Evolutionary conservation across 2,329 filamentous ascomycete species (phyloP), one percentile per base, ranked within the genome.

Genomic region (Zymoseptoria tritici): DNA sequence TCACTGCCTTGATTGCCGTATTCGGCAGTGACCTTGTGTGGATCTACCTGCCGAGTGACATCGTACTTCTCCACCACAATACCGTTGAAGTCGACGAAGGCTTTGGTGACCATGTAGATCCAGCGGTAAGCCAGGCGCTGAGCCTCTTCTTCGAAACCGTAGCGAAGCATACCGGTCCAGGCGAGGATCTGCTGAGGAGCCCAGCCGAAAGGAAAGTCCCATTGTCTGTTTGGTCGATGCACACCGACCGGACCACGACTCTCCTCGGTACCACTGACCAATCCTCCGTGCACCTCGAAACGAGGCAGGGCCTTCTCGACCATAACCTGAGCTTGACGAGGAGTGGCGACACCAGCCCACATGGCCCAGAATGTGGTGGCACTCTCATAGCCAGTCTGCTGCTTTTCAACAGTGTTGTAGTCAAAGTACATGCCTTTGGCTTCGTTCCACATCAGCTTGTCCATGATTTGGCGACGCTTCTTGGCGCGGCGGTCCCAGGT

Each of bases 41-140:
- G 92, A 70, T 96, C 92, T 59, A 92, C 85, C 4, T 89, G 87
- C 59, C 90, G 81, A 20, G 93, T 97, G 61, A 99, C 94, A 75
- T 99, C 90, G 78, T 99, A 99, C 79, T 99, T 99, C 77, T 99
- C 94, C 5, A 97, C 94, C 1, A 99, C 93, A 8, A 97, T 91
- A 49, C 94, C 94, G 72, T 97, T 97, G 80, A 93, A 97, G 74
- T 99, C 93, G 62, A 97, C 92, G 77, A 97, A 97, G 0, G 94
- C 92, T 77, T 96, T 97, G 60, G 91, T 97, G 70, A 97, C 91
- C 93, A 97, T 97, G 74, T 92, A 96, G 57, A 97, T 78, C 94
- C 94, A 99, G 75, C 94, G 91, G 77, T 99, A 99, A 0, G 91
- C 89, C 64, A 99, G 77, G 36, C 91, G 82, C 77, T 96, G 89